A percentile compares a stretch with the other conserved stretches of the same genome.
These are phyloP conservation scores for Aspergillus asperescens DNA, from an alignment of 495 filamentous ascomycete species.

Conservation along the genomic window DNA sequence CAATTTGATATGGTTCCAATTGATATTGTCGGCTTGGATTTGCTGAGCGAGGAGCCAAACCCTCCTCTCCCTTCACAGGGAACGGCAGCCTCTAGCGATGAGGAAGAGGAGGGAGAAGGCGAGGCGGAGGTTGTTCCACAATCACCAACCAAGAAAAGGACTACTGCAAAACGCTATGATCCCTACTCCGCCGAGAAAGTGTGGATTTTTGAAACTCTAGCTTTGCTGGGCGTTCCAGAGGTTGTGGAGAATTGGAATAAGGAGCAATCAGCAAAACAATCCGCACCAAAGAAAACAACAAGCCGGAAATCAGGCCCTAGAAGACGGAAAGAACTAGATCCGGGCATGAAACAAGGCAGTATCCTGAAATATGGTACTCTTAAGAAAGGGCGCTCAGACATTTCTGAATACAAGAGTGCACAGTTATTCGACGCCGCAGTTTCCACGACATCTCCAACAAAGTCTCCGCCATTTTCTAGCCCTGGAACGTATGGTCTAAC, in stretches of 20 bases:
- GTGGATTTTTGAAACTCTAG: constrained; percentile 73
- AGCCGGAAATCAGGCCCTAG: constrained; percentile 30
- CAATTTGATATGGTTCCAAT: constrained; percentile 71
- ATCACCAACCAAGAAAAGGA: constrained; percentile 30
- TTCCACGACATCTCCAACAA: constrained; percentile 18
- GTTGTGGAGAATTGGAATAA: constrained; percentile 76
- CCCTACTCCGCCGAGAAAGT: constrained; percentile 58
- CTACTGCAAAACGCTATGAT: constrained; percentile 61
- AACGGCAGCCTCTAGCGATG: constrained; percentile 51
- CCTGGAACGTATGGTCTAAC: constrained; percentile 6
- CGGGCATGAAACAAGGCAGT: constrained; percentile 41
- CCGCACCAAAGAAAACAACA: constrained; percentile 26
- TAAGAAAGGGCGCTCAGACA: constrained; percentile 35
- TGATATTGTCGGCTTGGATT: constrained; percentile 70
- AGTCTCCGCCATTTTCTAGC: constrained; percentile 7
- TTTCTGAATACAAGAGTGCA: constrained; percentile 30
- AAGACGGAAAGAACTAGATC: constrained; percentile 41
- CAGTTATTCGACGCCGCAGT: constrained; percentile 31
- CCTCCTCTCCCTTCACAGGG: constrained; percentile 40
- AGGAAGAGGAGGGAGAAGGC: constrained; percentile 48
- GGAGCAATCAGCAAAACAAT: constrained; percentile 39
- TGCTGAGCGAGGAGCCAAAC: constrained; percentile 62
- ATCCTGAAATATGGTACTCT: constrained; percentile 45
- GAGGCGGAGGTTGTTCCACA: constrained; percentile 24
- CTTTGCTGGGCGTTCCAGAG: constrained; percentile 63